Evolutionary conservation across 306 rosid species (phyloP).

Genomic region (Vachellia pachyceras): DNA sequence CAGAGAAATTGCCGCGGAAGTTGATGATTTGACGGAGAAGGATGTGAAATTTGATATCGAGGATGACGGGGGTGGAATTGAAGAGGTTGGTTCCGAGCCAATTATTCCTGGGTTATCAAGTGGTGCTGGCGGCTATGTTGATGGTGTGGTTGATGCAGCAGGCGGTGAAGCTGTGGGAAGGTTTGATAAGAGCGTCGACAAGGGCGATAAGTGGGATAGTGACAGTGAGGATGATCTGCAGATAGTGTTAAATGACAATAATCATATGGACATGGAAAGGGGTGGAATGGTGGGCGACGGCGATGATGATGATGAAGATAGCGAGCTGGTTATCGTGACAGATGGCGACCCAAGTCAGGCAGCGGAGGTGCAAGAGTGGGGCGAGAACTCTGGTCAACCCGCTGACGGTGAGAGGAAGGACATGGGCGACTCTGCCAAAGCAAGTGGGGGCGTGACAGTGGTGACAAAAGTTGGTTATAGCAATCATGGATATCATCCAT

Average conservation of each 20-base stretch:
- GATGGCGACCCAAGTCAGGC: conserved; percentile 65
- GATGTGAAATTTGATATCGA: conserved; percentile 93
- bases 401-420: conserved; percentile 88
- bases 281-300: conserved; percentile 66
- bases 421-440: conserved; percentile 59
- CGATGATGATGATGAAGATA: conserved; percentile 71
- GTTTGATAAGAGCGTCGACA: conserved; percentile 40
- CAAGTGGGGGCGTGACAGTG: conserved; percentile 38
- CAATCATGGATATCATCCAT: conserved; percentile 85
- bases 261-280: conserved; percentile 73
- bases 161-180: conserved; percentile 41
- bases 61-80: conserved; percentile 54
- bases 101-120: conserved; percentile 75
- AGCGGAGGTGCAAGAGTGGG: conserved; percentile 89
- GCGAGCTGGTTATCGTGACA: conserved; percentile 72
- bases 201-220: conserved; percentile 88
- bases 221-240: conserved; percentile 96
- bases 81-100: conserved; percentile 57
- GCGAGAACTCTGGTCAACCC: conserved; percentile 54
- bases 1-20: conserved; percentile 21
- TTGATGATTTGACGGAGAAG: conserved; percentile 59
- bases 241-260: conserved; percentile 87
- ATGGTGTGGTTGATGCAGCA: conserved; percentile 31
- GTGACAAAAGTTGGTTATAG: conserved; percentile 77
- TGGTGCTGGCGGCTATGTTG: conserved; percentile 19